Conservation (phyloP, 2,329 filamentous ascomycete genomes). For the Ophiocordyceps sinensis region DNA sequence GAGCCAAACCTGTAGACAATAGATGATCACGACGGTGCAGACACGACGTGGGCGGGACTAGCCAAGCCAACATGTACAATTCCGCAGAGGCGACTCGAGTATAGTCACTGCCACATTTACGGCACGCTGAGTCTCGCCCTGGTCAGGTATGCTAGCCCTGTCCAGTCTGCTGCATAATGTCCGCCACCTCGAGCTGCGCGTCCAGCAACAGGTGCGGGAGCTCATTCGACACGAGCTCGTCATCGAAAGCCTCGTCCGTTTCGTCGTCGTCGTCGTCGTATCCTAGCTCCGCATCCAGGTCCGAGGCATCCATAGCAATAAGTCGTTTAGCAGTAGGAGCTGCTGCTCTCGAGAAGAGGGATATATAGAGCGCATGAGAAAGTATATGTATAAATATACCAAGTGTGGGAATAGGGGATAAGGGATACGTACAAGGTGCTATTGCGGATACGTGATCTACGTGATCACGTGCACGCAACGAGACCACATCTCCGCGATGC, state of each 20-base stretch:
- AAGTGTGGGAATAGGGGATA: no score
- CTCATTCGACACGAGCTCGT: constrained; percentile 11
- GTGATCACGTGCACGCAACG: no score
- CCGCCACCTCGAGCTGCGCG: constrained; percentile 8
- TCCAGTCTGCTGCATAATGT: constrained; percentile 4
- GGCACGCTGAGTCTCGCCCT: neutral
- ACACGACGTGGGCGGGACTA: neutral
- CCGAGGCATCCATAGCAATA: constrained; percentile 11
- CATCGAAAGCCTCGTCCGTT: constrained; percentile 11
- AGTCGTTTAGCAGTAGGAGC: constrained; percentile 16
- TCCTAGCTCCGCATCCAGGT: constrained; percentile 13
- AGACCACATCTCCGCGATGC: no score
- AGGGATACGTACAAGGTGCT: no score
- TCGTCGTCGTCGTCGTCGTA: constrained; percentile 14
- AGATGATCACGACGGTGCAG: neutral
- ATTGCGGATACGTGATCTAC: no score
- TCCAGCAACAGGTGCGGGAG: constrained; percentile 11
- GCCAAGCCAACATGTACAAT: neutral
- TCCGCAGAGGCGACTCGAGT: no score
- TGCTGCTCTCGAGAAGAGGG: no score
- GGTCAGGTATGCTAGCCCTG: neutral
- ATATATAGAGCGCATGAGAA: no score
- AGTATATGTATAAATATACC: no score
- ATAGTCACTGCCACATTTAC: neutral
- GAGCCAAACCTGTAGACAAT: constrained; percentile 13